phyloP scores from a whole-genome alignment of 169 alveolate species.

The Plasmodium relictum region DNA sequence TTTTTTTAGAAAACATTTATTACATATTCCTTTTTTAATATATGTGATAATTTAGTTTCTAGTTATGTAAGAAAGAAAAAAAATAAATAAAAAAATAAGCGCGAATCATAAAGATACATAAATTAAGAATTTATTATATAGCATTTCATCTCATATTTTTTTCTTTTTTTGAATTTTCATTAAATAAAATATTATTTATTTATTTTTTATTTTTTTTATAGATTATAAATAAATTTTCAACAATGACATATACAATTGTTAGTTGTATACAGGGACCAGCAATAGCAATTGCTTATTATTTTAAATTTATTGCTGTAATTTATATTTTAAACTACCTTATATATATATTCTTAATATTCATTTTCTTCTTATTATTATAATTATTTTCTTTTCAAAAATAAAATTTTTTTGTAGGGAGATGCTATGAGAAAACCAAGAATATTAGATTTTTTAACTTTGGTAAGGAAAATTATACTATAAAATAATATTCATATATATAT shows the following conservation, averaged over 20 bases:
- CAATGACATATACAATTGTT: conserved; percentile 73
- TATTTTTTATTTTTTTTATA: not conserved
- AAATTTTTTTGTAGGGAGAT: conserved; percentile 36
- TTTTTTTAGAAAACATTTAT: conserved; percentile 54
- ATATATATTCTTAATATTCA: not conserved
- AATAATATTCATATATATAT: not conserved
- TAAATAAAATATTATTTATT: not conserved
- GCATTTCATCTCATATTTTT: not conserved
- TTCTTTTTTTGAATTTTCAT: no score
- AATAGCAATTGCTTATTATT: conserved; percentile 65
- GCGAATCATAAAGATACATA: not conserved
- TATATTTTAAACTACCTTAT: not conserved
- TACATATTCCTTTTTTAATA: conserved; percentile 62
- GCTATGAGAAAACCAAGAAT: conserved; percentile 54
- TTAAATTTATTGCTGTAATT: conserved; percentile 64
- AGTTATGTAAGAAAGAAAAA: conserved; percentile 44
- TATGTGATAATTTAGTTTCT: conserved; percentile 61
- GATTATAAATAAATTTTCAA: conserved; percentile 63
- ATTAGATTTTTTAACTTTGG: conserved; percentile 64
- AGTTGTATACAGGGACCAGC: conserved; percentile 77
- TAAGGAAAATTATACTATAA: conserved; percentile 4
- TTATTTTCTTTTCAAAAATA: not conserved
- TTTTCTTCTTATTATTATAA: not conserved
- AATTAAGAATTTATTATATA: no score
- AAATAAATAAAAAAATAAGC: not conserved